Percentiles rank a stretch among this genome's conserved stretches.
phyloP scores from a whole-genome alignment of 768 basidiomycete genomes.

The Lentinula sp. region DNA sequence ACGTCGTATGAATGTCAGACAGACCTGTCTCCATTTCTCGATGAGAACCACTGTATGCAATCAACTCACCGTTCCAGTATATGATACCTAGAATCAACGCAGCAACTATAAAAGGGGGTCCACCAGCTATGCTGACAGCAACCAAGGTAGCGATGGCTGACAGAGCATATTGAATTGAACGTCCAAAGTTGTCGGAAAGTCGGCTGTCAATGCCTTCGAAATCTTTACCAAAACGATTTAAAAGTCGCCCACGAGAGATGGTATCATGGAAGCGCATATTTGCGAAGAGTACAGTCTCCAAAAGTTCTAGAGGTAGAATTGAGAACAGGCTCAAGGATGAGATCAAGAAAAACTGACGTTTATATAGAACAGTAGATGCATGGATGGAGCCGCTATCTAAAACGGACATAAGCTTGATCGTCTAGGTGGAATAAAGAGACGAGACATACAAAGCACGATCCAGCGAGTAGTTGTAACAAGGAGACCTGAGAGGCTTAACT shows the following conservation, averaged over 20 bases:
- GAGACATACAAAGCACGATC: slow-evolving; percentile 61
- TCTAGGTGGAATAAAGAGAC: not conserved
- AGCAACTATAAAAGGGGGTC: slow-evolving; percentile 64
- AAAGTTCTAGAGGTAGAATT: slow-evolving; percentile 33
- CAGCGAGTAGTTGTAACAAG: slow-evolving; percentile 54
- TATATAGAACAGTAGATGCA: slow-evolving; percentile 73
- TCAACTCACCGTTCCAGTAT: slow-evolving; percentile 63
- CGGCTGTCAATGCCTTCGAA: slow-evolving; percentile 84
- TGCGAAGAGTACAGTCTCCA: slow-evolving; percentile 81
- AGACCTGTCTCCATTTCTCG: not conserved
- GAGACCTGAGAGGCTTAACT: slow-evolving; percentile 18
- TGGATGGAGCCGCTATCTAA: slow-evolving; percentile 73
- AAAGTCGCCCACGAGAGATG: slow-evolving; percentile 72
- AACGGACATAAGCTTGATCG: slow-evolving; percentile 6
- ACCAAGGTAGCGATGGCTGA: slow-evolving; percentile 65
- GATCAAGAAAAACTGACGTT: slow-evolving; percentile 30
- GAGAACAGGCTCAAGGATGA: not conserved
- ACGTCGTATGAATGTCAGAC: not conserved
- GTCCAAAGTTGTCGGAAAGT: slow-evolving; percentile 81
- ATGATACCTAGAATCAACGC: slow-evolving; percentile 48
- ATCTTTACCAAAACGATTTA: slow-evolving; percentile 88
- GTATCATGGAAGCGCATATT: slow-evolving; percentile 93
- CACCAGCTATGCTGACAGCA: slow-evolving; percentile 76
- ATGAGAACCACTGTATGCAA: not conserved
- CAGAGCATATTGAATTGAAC: slow-evolving; percentile 67